Percentiles rank a stretch among this genome's conserved stretches.
phyloP scores from a whole-genome alignment of 768 basidiomycete genomes.

The Mycena indigotica region DNA sequence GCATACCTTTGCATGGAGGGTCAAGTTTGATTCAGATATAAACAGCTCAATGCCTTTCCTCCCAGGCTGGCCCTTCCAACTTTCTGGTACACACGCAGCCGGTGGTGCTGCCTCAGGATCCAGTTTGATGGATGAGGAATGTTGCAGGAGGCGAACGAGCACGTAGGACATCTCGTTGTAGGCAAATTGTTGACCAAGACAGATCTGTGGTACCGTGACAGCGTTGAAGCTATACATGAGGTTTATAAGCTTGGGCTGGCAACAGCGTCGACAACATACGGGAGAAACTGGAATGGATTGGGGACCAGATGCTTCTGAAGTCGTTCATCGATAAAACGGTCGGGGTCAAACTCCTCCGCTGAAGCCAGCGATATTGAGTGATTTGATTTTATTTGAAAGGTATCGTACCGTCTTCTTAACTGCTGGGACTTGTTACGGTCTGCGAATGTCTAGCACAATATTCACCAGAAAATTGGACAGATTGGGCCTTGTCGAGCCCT shows the following conservation, averaged over 20 bases:
- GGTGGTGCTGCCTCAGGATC: conserved; percentile 35
- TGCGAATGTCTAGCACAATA: conserved; percentile 27
- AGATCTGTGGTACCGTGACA: too few species aligned
- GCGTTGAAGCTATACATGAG: too few species aligned
- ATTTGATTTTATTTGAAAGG: too few species aligned
- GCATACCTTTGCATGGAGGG: conserved; percentile 31
- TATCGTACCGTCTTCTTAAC: too few species aligned
- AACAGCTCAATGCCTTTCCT: conserved; percentile 36
- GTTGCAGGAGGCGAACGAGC: conserved; percentile 39
- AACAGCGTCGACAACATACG: too few species aligned
- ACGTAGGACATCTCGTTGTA: conserved; percentile 2
- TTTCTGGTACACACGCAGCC: conserved; percentile 32
- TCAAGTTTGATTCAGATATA: conserved; percentile 37
- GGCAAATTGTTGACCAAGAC: too few species aligned
- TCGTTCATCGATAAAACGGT: too few species aligned
- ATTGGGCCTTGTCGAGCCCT: conserved; percentile 70
- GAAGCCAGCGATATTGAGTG: too few species aligned
- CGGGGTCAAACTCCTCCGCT: too few species aligned
- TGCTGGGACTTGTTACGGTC: conserved; percentile 61
- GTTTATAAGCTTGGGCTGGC: too few species aligned
- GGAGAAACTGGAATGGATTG: too few species aligned
- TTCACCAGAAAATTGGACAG: conserved; percentile 61
- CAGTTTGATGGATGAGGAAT: conserved; percentile 35
- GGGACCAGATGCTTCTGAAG: too few species aligned
- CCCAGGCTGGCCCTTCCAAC: conserved; percentile 33